Evolutionary conservation across 768 basidiomycete species (phyloP).

Genomic region (Psilocybe cyanescens): DNA sequence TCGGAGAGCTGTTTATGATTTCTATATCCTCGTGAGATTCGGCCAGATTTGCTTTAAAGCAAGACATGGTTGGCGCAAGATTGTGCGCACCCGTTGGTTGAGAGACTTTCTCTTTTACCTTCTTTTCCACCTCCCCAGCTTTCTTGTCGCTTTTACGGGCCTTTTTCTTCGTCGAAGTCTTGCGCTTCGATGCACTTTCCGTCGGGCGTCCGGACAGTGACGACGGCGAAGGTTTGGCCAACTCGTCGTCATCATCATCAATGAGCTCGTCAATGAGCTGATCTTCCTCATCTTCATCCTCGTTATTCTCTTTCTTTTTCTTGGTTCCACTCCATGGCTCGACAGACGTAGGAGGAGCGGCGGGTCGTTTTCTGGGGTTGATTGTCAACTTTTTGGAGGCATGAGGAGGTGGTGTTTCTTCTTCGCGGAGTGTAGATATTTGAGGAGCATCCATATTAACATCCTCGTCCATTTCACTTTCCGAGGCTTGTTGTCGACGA

Average conservation of each 20-base stretch:
- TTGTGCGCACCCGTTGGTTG: constrained; percentile 37
- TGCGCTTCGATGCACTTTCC: constrained; percentile 51
- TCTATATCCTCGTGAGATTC: constrained; percentile 40
- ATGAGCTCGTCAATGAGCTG: constrained; percentile 81
- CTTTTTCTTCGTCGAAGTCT: constrained; percentile 52
- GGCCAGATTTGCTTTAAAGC: constrained; percentile 43
- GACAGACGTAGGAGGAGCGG: constrained; percentile 15
- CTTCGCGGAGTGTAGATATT: constrained; percentile 78
- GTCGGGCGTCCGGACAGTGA: constrained; percentile 28
- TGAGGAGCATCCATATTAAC: constrained; percentile 80
- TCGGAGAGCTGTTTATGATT: constrained; percentile 27
- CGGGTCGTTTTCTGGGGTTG: constrained; percentile 24
- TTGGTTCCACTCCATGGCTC: constrained; percentile 7
- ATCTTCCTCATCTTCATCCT: constrained; percentile 77
- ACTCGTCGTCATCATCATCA: constrained; percentile 47
- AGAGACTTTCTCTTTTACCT: constrained; percentile 45
- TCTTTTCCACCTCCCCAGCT: constrained; percentile 47
- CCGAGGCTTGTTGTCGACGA: constrained; percentile 26
- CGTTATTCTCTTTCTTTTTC: constrained; percentile 47
- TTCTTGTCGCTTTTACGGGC: constrained; percentile 57
- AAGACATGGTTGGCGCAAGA: constrained; percentile 44
- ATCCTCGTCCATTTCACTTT: constrained; percentile 46
- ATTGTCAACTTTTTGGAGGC: constrained; percentile 23
- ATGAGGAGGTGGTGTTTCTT: constrained; percentile 67
- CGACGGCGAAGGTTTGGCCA: constrained; percentile 35